These are phyloP conservation scores for Fusarium marasasianum DNA, from an alignment of 2,329 filamentous ascomycete species.

Conservation along the genomic window DNA sequence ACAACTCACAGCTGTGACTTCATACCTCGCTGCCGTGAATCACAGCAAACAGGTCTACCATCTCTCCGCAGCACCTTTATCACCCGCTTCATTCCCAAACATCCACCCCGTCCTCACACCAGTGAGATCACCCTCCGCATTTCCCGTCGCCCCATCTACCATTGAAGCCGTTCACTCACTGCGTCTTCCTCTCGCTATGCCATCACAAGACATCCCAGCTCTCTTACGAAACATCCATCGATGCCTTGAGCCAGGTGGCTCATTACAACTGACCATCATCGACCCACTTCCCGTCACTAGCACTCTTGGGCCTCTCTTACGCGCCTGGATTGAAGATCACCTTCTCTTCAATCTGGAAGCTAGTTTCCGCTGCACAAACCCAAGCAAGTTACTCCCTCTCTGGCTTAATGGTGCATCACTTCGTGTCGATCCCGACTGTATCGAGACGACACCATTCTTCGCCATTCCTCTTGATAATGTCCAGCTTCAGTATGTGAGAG, in stretches of 20 bases:
- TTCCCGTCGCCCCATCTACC: constrained; percentile 52
- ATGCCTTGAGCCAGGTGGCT: constrained; percentile 64
- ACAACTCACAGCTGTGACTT: constrained; percentile 7
- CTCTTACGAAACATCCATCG: constrained; percentile 67
- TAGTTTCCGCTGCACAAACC: constrained; percentile 67
- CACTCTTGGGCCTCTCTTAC: constrained; percentile 65
- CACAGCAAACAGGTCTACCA: constrained; percentile 26
- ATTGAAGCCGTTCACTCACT: constrained; percentile 63
- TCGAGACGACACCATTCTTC: constrained; percentile 57
- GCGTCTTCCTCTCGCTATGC: constrained; percentile 64
- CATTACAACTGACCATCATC: constrained; percentile 67
- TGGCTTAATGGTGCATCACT: constrained; percentile 67
- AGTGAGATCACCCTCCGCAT: constrained; percentile 47
- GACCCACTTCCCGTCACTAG: constrained; percentile 66
- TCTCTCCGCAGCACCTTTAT: constrained; percentile 25
- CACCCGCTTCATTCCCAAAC: constrained; percentile 50
- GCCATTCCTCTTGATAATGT: constrained; percentile 48
- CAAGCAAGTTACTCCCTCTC: constrained; percentile 64
- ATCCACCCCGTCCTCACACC: constrained; percentile 53
- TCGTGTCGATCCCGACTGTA: constrained; percentile 54
- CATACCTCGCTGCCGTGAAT: constrained; percentile 23
- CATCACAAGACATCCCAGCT: constrained; percentile 64
- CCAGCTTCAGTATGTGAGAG: constrained; percentile 27
- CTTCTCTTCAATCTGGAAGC: constrained; percentile 67
- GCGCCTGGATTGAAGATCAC: constrained; percentile 69